Percentiles rank a stretch among this genome's conserved stretches.
Conservation (phyloP, 1,284 basidiomycete genomes). For the Ganoderma boninense region DNA sequence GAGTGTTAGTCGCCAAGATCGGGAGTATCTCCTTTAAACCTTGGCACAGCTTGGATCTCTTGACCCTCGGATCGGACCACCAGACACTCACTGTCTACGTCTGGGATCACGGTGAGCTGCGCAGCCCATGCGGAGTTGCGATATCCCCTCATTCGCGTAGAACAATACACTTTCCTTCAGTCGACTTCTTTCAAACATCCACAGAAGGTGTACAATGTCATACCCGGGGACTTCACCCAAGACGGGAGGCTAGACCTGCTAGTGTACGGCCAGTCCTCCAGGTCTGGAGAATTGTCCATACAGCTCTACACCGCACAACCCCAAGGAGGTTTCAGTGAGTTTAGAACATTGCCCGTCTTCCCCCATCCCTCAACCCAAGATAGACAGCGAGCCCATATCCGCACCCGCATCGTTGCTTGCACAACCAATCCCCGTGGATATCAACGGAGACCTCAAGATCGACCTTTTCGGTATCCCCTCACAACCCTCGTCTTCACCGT, state of each 20-base stretch:
- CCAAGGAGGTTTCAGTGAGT: conserved; percentile 74
- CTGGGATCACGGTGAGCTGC: conserved; percentile 83
- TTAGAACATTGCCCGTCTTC: conserved; percentile 13
- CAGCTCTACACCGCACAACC: conserved; percentile 71
- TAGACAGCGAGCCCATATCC: conserved; percentile 53
- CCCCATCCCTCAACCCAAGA: neutral
- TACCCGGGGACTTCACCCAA: conserved; percentile 94
- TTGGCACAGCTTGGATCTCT: conserved; percentile 76
- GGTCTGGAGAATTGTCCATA: conserved; percentile 65
- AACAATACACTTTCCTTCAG: conserved; percentile 67
- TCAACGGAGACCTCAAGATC: conserved; percentile 88
- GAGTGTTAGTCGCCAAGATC: conserved; percentile 43
- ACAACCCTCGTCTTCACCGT: conserved; percentile 46
- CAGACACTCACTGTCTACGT: conserved; percentile 78
- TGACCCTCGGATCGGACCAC: conserved; percentile 79
- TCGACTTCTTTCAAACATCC: conserved; percentile 66
- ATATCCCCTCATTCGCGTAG: conserved; percentile 42
- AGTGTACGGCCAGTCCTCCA: conserved; percentile 76
- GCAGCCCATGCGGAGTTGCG: neutral
- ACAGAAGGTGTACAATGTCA: conserved; percentile 73
- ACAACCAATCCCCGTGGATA: conserved; percentile 90
- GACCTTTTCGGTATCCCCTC: conserved; percentile 84
- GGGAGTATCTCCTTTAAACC: neutral
- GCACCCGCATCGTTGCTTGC: conserved; percentile 72
- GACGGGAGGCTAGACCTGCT: conserved; percentile 92